These are phyloP conservation scores for Coemansia sp. DNA, from an alignment of 192 early-diverging fungal genomes.

Conservation along the genomic window DNA sequence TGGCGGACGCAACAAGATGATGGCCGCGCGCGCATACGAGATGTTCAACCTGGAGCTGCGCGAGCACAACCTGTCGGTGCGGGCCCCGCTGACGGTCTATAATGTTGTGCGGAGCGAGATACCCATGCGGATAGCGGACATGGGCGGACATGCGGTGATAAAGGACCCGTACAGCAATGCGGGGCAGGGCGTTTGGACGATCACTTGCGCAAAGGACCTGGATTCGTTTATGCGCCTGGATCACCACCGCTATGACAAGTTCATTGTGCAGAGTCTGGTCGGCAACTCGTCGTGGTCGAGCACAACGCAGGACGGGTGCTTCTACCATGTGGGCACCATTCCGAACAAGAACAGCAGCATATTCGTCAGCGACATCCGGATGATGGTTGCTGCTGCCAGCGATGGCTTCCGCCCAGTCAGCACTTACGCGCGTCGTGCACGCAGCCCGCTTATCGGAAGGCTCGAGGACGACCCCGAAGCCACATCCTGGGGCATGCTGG, in stretches of 20 bases:
- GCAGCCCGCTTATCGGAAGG: slow-evolving; percentile 64
- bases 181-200: slow-evolving; percentile 89
- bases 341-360: slow-evolving; percentile 88
- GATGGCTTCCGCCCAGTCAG: slow-evolving; percentile 79
- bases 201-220: slow-evolving; percentile 74
- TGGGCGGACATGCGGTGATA: slow-evolving; percentile 84
- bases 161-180: slow-evolving; percentile 88
- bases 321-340: slow-evolving; percentile 88
- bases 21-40: slow-evolving; percentile 85
- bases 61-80: slow-evolving; percentile 63
- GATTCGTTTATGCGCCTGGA: slow-evolving; percentile 69
- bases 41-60: slow-evolving; percentile 80
- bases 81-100: slow-evolving; percentile 81
- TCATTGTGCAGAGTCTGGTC: slow-evolving; percentile 85
- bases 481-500: slow-evolving; percentile 87
- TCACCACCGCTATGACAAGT: slow-evolving; percentile 83
- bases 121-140: slow-evolving; percentile 75
- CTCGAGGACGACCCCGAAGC: slow-evolving; percentile 54
- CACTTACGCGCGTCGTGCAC: slow-evolving; percentile 75
- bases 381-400: slow-evolving; percentile 81
- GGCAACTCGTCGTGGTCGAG: slow-evolving; percentile 84
- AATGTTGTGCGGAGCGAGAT: slow-evolving; percentile 80
- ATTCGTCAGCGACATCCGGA: slow-evolving; percentile 77
- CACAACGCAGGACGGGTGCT: slow-evolving; percentile 71
- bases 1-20: slow-evolving; percentile 88